Percentiles rank a stretch among this genome's conserved stretches.
These are phyloP conservation scores for Apiospora kogelbergensis DNA, from an alignment of 2,329 filamentous ascomycete species.

Conservation along the genomic window DNA sequence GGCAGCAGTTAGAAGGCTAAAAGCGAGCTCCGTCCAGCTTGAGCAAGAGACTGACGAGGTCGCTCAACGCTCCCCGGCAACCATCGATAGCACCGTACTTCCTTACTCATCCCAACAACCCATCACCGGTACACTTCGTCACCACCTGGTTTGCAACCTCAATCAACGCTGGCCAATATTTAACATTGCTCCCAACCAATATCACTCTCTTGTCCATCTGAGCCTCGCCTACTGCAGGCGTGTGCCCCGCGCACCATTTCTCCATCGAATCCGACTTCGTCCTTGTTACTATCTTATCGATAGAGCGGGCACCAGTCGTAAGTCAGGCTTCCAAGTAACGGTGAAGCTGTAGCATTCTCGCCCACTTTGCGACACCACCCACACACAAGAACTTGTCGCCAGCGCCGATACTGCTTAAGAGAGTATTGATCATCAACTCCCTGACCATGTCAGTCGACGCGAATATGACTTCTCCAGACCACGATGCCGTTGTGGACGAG, in stretches of 20 bases:
- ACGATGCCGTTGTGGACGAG: slow-evolving; percentile 20
- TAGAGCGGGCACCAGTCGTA: slow-evolving; percentile 2
- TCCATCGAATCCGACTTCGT: neutral
- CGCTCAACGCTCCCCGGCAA: slow-evolving; percentile 5
- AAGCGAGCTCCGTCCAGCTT: neutral
- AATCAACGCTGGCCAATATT: neutral
- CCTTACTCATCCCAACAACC: slow-evolving; percentile 1
- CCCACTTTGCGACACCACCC: neutral
- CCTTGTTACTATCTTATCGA: neutral
- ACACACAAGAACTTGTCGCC: neutral
- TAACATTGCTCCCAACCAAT: neutral
- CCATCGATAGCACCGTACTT: neutral
- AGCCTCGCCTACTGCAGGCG: neutral
- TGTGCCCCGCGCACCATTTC: neutral
- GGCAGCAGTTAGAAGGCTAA: neutral
- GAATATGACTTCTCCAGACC: neutral
- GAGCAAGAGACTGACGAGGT: neutral
- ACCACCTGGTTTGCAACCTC: neutral
- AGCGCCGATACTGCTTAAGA: neutral
- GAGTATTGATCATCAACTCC: neutral
- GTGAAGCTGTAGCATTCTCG: neutral
- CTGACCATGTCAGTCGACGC: slow-evolving; percentile 9
- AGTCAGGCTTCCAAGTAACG: slow-evolving; percentile 1
- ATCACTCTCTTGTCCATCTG: neutral
- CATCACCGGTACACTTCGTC: neutral